A percentile compares a stretch with the other conserved stretches of the same genome.
phyloP scores from a whole-genome alignment of 768 basidiomycete genomes.

The Russula vinacea region DNA sequence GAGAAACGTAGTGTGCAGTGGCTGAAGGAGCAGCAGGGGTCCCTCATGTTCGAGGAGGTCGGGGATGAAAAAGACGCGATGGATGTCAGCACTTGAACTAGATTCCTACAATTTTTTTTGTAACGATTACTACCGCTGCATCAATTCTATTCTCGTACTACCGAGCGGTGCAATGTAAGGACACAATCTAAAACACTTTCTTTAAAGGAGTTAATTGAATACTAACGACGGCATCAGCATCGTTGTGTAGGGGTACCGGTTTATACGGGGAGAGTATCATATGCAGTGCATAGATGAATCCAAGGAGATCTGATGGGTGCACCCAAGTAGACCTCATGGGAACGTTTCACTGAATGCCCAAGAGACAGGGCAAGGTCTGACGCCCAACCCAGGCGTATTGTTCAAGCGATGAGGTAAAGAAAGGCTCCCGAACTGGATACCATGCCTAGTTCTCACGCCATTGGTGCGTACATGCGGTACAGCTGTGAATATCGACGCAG shows the following conservation, averaged over 20 bases:
- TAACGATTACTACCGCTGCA: neutral
- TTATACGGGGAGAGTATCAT: neutral
- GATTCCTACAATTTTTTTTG: neutral
- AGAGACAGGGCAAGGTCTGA: neutral
- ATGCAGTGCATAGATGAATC: neutral
- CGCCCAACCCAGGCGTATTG: neutral
- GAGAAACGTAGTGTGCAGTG: slow-evolving; percentile 90
- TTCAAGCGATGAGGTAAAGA: neutral
- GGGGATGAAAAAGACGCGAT: slow-evolving; percentile 38
- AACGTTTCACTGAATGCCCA: neutral
- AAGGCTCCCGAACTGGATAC: neutral
- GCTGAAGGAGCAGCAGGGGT: slow-evolving; percentile 80
- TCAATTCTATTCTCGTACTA: neutral
- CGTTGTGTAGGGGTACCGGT: neutral
- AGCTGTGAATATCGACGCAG: slow-evolving; percentile 40
- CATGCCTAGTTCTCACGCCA: slow-evolving; percentile 58
- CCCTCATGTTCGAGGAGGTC: slow-evolving; percentile 72
- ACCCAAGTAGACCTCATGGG: neutral
- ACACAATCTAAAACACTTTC: neutral
- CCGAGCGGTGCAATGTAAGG: neutral
- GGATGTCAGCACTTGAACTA: slow-evolving; percentile 38
- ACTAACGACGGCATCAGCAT: neutral
- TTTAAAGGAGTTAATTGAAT: neutral
- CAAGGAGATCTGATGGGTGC: neutral
- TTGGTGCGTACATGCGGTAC: slow-evolving; percentile 58